Percentiles rank a stretch among this genome's conserved stretches.
Conservation (phyloP, 768 basidiomycete genomes). For the Tubosaeta brunneosetosa region DNA sequence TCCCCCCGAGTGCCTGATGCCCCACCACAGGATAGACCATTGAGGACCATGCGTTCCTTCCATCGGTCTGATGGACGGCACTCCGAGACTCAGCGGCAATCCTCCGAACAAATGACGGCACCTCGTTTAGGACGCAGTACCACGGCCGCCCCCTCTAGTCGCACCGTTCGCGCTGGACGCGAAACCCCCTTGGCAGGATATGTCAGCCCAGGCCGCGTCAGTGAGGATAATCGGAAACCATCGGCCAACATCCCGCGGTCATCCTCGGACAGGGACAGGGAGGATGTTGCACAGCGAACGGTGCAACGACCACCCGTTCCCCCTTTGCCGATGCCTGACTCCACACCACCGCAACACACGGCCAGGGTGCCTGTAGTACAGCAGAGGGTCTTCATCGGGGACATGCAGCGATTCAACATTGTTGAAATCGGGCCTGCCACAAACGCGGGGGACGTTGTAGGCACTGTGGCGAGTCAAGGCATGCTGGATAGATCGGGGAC, state of each 20-base stretch:
- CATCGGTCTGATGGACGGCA: constrained; percentile 42
- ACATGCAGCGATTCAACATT: constrained; percentile 69
- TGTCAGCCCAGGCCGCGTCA: constrained; percentile 22
- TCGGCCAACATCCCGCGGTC: constrained; percentile 16
- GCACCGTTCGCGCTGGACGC: constrained; percentile 12
- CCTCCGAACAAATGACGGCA: constrained; percentile 26
- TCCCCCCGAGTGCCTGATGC: constrained; percentile 17
- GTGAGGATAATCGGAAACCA: constrained; percentile 25
- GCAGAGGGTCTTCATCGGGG: constrained; percentile 73
- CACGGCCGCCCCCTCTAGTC: constrained; percentile 25
- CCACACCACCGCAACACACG: constrained; percentile 29
- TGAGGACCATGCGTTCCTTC: constrained; percentile 60
- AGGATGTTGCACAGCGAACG: constrained; percentile 22
- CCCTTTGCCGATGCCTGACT: constrained; percentile 33
- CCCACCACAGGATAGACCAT: constrained; percentile 19
- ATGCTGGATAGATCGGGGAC: constrained; percentile 59
- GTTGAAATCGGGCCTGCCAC: constrained; percentile 67
- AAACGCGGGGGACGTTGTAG: constrained; percentile 68
- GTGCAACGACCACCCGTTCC: constrained; percentile 36
- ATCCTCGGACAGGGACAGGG: constrained; percentile 24
- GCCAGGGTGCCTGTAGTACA: constrained; percentile 40
- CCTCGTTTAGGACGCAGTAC: constrained; percentile 34
- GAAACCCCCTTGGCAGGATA: constrained; percentile 9
- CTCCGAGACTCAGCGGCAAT: constrained; percentile 33
- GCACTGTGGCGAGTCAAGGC: constrained; percentile 60